Conservation (phyloP, 441 rosid genomes). For the Bocquillonia castaneifolia region DNA sequence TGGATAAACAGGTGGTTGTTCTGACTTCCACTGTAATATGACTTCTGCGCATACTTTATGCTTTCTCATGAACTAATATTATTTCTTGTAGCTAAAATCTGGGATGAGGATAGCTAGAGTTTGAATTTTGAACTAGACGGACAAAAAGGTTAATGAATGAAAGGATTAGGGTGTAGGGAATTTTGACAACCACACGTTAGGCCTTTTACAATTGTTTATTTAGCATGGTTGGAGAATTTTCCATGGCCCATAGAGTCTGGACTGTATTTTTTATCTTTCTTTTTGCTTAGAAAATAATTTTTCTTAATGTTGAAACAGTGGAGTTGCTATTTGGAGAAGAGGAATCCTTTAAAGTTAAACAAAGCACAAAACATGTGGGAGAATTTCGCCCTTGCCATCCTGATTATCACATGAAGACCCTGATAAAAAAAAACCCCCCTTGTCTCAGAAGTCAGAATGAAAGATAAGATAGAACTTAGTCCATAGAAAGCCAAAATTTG, state of each 20-base stretch:
- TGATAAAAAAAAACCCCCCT: not conserved
- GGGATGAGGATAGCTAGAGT: not conserved
- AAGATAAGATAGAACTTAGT: not conserved
- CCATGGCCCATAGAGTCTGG: not conserved
- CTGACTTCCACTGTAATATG: not conserved
- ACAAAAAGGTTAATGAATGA: not conserved
- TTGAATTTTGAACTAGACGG: too few relatives aligned
- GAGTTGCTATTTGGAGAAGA: not conserved
- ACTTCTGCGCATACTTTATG: not conserved
- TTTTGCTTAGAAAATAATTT: not conserved
- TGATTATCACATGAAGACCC: not conserved
- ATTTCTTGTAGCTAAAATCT: not conserved
- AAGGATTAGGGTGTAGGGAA: not conserved
- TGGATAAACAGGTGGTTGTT: conserved; percentile 72
- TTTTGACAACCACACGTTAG: not conserved
- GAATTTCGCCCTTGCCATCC: not conserved
- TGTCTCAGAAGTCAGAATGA: not conserved
- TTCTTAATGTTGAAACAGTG: not conserved
- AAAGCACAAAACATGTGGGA: not conserved
- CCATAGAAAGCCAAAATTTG: not conserved
- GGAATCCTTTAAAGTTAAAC: not conserved
- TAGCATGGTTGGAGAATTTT: not conserved
- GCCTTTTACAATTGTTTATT: not conserved
- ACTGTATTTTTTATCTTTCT: not conserved
- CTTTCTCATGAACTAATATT: not conserved